Percentiles rank a stretch among this genome's conserved stretches.
These are phyloP conservation scores for Ogataea zsoltii DNA, from an alignment of 805 yeast species.

Conservation along the genomic window DNA sequence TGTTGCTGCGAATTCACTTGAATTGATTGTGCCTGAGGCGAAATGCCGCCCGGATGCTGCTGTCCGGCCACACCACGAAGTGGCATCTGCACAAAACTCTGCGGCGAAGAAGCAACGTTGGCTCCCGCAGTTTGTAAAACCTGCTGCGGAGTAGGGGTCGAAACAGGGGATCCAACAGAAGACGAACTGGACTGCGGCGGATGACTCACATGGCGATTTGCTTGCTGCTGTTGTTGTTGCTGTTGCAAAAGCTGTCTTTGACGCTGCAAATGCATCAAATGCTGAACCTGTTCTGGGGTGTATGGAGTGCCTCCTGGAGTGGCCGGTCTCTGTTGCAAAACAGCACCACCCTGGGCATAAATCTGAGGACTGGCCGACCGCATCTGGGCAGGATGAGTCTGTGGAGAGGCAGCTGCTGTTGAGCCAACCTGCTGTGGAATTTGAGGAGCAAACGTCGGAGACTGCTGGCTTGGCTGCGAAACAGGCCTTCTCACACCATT, in stretches of 20 bases:
- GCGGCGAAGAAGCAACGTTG: slow-evolving; percentile 13
- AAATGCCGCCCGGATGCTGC: slow-evolving; percentile 6
- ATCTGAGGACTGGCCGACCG: slow-evolving; percentile 15
- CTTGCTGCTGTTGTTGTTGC: slow-evolving; percentile 26
- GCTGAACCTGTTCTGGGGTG: slow-evolving; percentile 62
- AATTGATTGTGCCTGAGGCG: slow-evolving; percentile 25
- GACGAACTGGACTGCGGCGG: slow-evolving; percentile 14
- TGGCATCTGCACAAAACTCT: slow-evolving; percentile 11
- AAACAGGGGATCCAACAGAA: slow-evolving; percentile 17
- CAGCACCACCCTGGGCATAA: slow-evolving; percentile 15
- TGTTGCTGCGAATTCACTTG: slow-evolving; percentile 2
- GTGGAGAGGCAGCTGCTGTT: slow-evolving; percentile 5
- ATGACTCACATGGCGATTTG: slow-evolving; percentile 15
- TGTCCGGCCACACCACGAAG: slow-evolving; percentile 14
- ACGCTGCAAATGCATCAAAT: slow-evolving; percentile 45
- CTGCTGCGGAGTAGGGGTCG: slow-evolving; percentile 25
- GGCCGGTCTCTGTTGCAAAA: slow-evolving; percentile 36
- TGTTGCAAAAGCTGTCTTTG: slow-evolving; percentile 37
- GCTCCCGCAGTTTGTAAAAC: slow-evolving; percentile 15
- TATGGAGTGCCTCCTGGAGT: slow-evolving; percentile 58
- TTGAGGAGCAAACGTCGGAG: slow-evolving; percentile 4
- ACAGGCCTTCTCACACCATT: background rate
- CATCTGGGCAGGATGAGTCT: slow-evolving; percentile 10
- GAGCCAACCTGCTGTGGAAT: slow-evolving; percentile 4
- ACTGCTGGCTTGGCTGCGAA: slow-evolving; percentile 4